A percentile compares a stretch with the other conserved stretches of the same genome.
Conservation (phyloP, 106 monocot species). For the Acanthochlamys bracteata region DNA sequence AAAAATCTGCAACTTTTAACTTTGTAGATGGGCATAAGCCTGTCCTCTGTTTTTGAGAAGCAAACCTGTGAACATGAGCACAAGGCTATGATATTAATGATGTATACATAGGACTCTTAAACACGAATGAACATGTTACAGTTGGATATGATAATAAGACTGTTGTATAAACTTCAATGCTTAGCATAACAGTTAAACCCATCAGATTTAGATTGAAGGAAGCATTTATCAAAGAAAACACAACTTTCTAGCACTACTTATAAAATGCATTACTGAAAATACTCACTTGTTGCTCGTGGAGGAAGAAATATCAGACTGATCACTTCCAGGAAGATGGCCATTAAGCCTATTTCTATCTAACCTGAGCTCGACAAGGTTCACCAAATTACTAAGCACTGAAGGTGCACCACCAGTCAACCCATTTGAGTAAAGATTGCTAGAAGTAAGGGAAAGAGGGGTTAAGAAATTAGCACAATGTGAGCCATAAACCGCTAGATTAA, state of each 20-base stretch:
- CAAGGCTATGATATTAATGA: too few species aligned
- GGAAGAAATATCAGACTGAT: conserved; percentile 12
- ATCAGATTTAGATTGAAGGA: too few species aligned
- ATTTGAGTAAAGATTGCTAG: conserved; percentile 72
- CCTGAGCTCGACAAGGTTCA: conserved; percentile 59
- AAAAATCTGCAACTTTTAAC: conserved; percentile 54
- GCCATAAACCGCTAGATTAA: conserved; percentile 8
- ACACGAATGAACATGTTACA: too few species aligned
- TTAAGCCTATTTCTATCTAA: conserved; percentile 70
- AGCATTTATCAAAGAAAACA: too few species aligned
- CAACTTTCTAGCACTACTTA: too few species aligned
- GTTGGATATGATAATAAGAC: too few species aligned
- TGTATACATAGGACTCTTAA: too few species aligned
- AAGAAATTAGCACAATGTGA: background rate
- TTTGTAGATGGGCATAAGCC: conserved; percentile 32
- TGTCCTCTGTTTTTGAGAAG: conserved; percentile 12
- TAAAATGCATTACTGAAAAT: background rate
- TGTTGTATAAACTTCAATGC: too few species aligned
- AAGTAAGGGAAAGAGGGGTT: conserved; percentile 13
- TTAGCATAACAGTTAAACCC: too few species aligned
- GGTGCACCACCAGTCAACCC: conserved; percentile 68
- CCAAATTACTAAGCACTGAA: conserved; percentile 43
- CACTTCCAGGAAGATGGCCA: conserved; percentile 49
- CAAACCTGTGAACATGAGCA: conserved; percentile 18
- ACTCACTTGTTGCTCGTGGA: conserved; percentile 22